Conservation (phyloP, 805 yeast species). For the Kazachstania bromeliacearum region DNA sequence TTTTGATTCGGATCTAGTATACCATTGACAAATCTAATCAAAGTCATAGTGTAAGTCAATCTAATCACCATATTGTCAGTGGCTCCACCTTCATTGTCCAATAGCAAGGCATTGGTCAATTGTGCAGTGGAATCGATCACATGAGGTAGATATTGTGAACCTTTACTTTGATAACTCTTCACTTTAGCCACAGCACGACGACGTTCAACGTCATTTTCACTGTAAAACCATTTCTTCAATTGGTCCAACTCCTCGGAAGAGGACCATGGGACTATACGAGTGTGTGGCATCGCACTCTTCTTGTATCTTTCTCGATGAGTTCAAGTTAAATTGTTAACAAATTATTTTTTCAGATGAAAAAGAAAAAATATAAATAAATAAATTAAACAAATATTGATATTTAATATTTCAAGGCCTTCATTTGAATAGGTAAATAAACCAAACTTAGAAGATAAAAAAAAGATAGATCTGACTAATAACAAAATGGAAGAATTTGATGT, state of each 20-base stretch:
- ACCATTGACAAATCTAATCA: constrained; percentile 86
- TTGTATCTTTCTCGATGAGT: neutral
- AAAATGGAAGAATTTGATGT: neutral
- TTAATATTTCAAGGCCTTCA: too few relatives aligned
- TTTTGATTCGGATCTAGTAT: constrained; percentile 79
- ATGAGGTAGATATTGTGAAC: constrained; percentile 51
- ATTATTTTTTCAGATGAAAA: neutral
- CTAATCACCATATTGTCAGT: constrained; percentile 32
- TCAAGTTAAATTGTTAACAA: too few relatives aligned
- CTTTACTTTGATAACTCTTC: constrained; percentile 46
- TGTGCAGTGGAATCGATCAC: constrained; percentile 59
- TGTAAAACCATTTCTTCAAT: constrained; percentile 46
- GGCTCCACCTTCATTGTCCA: constrained; percentile 29
- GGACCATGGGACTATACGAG: constrained; percentile 33
- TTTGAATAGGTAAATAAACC: too few relatives aligned
- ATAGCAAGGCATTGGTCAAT: constrained; percentile 41
- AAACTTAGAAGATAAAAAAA: neutral
- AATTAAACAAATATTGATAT: too few relatives aligned
- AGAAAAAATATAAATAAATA: constrained; percentile 1
- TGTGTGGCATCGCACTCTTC: constrained; percentile 13
- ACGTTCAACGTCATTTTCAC: constrained; percentile 25
- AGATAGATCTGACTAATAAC: neutral
- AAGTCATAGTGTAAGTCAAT: constrained; percentile 58
- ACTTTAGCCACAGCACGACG: constrained; percentile 43
- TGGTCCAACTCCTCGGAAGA: constrained; percentile 34